A percentile compares a stretch with the other conserved stretches of the same genome.
Evolutionary conservation across 805 yeast species (phyloP).

Genomic region (Wickerhamia fluorescens): DNA sequence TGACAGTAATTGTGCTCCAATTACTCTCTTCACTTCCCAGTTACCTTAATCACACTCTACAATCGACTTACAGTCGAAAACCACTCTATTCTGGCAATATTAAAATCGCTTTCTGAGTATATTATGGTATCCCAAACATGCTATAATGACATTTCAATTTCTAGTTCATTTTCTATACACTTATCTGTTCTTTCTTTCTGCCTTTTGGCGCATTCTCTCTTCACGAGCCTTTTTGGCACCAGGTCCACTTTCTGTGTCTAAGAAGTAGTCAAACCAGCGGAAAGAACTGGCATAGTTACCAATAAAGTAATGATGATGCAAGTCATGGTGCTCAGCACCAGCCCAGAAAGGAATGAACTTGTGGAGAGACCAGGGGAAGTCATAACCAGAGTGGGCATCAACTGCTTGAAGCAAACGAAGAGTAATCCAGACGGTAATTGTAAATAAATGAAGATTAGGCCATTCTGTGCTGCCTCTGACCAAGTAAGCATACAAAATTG

Average conservation of each 20-base stretch:
- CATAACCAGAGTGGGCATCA: constrained; percentile 56
- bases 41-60: no score
- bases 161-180: no score
- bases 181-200: constrained; percentile 31
- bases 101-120: no score
- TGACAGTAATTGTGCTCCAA: no score
- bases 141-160: no score
- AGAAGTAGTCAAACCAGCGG: constrained; percentile 50
- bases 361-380: constrained; percentile 55
- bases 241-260: constrained; percentile 53
- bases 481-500: constrained; percentile 45
- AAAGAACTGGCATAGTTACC: constrained; percentile 54
- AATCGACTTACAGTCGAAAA: no score
- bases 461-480: constrained; percentile 23
- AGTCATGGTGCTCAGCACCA: constrained; percentile 58
- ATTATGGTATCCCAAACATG: no score
- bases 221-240: constrained; percentile 44
- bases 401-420: constrained; percentile 52
- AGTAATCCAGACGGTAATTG: constrained; percentile 46
- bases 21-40: no score
- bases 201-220: constrained; percentile 32
- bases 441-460: constrained; percentile 44
- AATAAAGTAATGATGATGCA: constrained; percentile 53
- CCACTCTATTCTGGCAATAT: no score
- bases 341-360: constrained; percentile 58